A percentile compares a stretch with the other conserved stretches of the same genome.
phyloP scores from a whole-genome alignment of 2,329 filamentous ascomycete genomes.

The Colletotrichum trifolii region DNA sequence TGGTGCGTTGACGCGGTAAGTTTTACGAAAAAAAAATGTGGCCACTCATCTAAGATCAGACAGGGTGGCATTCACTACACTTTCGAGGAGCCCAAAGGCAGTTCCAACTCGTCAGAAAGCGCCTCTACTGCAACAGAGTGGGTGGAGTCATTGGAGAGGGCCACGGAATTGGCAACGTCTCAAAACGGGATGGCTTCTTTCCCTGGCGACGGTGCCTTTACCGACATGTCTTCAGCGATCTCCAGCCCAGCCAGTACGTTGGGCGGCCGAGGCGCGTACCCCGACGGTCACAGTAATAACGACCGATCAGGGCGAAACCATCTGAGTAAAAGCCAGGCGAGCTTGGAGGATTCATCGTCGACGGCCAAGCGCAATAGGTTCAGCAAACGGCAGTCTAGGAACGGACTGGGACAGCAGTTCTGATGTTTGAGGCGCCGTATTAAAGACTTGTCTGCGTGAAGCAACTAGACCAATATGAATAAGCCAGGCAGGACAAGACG shows the following conservation, averaged over 20 bases:
- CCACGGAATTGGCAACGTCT: constrained; percentile 84
- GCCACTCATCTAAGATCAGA: constrained; percentile 35
- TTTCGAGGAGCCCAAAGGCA: constrained; percentile 91
- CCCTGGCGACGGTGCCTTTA: constrained; percentile 73
- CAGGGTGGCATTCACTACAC: constrained; percentile 90
- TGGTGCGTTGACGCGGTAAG: constrained; percentile 96
- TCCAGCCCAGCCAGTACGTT: constrained; percentile 83
- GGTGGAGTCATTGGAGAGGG: constrained; percentile 88
- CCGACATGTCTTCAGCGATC: constrained; percentile 75
- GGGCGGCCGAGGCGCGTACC: constrained; percentile 66
- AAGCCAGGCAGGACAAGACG: not conserved
- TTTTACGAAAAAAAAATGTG: constrained; percentile 25
- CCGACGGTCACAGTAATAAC: constrained; percentile 59
- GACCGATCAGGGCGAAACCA: constrained; percentile 68
- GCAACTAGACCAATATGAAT: not conserved
- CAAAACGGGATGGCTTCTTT: constrained; percentile 76
- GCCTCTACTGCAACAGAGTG: constrained; percentile 86
- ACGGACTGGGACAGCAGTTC: constrained; percentile 90
- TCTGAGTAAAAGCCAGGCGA: constrained; percentile 69
- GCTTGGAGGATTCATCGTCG: constrained; percentile 60
- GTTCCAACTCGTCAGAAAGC: constrained; percentile 64
- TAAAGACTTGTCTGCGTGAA: not conserved
- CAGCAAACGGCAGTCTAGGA: constrained; percentile 93
- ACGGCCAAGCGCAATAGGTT: constrained; percentile 72
- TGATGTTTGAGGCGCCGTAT: constrained; percentile 50